Conservation (phyloP, 1,284 basidiomycete genomes). For the Ustilago sp. region DNA sequence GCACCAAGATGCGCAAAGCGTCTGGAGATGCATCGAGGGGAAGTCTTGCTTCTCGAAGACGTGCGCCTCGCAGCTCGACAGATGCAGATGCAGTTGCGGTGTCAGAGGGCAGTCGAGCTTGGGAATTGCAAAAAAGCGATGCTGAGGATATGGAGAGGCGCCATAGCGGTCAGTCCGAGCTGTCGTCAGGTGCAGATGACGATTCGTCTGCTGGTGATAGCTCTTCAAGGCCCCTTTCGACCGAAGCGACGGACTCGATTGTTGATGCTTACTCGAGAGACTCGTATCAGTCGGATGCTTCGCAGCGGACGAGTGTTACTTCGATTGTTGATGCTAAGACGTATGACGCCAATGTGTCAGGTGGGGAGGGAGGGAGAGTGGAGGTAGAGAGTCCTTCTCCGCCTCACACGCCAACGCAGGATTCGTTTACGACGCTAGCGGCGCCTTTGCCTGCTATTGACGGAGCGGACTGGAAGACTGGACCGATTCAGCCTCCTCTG, state of each 20-base stretch:
- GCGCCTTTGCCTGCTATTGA: conserved; percentile 8
- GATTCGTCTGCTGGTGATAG: conserved; percentile 41
- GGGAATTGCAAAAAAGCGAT: conserved; percentile 38
- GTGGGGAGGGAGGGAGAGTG: background rate
- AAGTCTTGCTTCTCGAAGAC: conserved; percentile 40
- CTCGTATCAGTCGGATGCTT: conserved; percentile 58
- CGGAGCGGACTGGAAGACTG: background rate
- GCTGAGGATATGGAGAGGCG: conserved; percentile 48
- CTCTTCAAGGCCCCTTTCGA: conserved; percentile 52
- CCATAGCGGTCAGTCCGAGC: conserved; percentile 55
- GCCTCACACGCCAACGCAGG: conserved; percentile 57
- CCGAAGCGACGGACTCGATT: conserved; percentile 60
- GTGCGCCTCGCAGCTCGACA: conserved; percentile 16
- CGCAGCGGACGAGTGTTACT: conserved; percentile 59
- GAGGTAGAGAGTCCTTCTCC: conserved; percentile 27
- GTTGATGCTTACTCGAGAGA: conserved; percentile 60
- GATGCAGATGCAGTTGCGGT: conserved; percentile 27
- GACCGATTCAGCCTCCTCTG: background rate
- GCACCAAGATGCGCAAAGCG: conserved; percentile 95
- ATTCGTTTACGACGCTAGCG: conserved; percentile 13
- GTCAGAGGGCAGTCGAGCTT: conserved; percentile 37
- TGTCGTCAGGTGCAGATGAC: conserved; percentile 47
- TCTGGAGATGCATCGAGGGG: conserved; percentile 77
- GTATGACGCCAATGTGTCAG: conserved; percentile 15
- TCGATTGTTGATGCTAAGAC: conserved; percentile 41